Evolutionary conservation across 305 asterid genomes (phyloP).

Genomic region (Ajuga reptans): DNA sequence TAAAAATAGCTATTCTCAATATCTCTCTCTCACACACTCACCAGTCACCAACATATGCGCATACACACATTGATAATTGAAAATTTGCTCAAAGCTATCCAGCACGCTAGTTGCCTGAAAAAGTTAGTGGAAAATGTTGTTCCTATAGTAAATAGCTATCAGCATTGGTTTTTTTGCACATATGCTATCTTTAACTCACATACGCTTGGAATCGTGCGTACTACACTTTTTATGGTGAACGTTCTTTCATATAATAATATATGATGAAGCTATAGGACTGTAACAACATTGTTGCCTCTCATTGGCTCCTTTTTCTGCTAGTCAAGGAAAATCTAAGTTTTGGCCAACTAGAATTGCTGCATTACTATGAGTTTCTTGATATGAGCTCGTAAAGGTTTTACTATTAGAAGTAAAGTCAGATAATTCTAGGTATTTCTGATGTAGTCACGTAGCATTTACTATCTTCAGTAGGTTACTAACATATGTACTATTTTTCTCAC

Average conservation of each 20-base stretch:
- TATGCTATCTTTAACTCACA: background rate
- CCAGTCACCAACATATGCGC: too few species aligned
- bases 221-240: background rate
- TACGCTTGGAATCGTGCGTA: background rate
- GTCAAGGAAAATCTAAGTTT: background rate
- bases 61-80: background rate
- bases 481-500: background rate
- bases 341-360: background rate
- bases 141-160: background rate
- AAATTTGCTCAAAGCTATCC: background rate
- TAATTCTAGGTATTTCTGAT: background rate
- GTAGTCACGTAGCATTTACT: background rate
- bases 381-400: background rate
- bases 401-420: background rate
- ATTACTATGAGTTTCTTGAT: background rate
- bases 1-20: background rate
- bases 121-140: background rate
- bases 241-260: background rate
- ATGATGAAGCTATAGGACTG: background rate
- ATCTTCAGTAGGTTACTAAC: background rate
- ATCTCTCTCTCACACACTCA: background rate
- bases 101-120: background rate
- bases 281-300: background rate
- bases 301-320: background rate
- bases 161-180: background rate